phyloP scores from a whole-genome alignment of 306 rosid species.

The Trifolium subterraneum region DNA sequence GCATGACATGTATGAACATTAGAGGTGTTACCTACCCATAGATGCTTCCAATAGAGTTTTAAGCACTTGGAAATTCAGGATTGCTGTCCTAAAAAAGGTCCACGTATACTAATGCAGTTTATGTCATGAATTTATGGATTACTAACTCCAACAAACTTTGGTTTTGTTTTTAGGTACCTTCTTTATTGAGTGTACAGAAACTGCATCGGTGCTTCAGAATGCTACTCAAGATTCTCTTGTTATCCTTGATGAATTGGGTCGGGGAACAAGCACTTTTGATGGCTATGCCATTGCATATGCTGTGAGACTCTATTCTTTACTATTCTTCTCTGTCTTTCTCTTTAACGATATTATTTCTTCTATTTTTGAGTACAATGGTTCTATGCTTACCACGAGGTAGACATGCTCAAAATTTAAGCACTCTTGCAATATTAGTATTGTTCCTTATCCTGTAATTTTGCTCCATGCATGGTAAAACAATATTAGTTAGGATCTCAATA shows the following conservation, averaged over 20 bases:
- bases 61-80: slow-evolving; percentile 4
- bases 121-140: slow-evolving; percentile 27
- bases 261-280: slow-evolving; percentile 98
- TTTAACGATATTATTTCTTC: slow-evolving; percentile 2
- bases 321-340: neutral
- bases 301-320: slow-evolving; percentile 54
- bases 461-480: neutral
- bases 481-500: slow-evolving; percentile 14
- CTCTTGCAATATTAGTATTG: slow-evolving; percentile 32
- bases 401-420: slow-evolving; percentile 3
- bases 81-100: neutral
- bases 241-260: slow-evolving; percentile 92
- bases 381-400: slow-evolving; percentile 4
- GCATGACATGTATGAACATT: slow-evolving; percentile 13
- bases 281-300: slow-evolving; percentile 99
- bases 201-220: slow-evolving; percentile 86
- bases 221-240: slow-evolving; percentile 93
- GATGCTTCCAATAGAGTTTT: slow-evolving; percentile 6
- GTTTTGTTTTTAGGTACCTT: slow-evolving; percentile 74
- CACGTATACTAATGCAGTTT: slow-evolving; percentile 3
- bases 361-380: slow-evolving; percentile 20
- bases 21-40: slow-evolving; percentile 10
- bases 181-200: slow-evolving; percentile 93
- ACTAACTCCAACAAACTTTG: slow-evolving; percentile 8
- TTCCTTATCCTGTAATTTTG: slow-evolving; percentile 28